Evolutionary conservation across 1,139 yeast genomes (phyloP).

Genomic region (Pneumocystis oryctolagi): DNA sequence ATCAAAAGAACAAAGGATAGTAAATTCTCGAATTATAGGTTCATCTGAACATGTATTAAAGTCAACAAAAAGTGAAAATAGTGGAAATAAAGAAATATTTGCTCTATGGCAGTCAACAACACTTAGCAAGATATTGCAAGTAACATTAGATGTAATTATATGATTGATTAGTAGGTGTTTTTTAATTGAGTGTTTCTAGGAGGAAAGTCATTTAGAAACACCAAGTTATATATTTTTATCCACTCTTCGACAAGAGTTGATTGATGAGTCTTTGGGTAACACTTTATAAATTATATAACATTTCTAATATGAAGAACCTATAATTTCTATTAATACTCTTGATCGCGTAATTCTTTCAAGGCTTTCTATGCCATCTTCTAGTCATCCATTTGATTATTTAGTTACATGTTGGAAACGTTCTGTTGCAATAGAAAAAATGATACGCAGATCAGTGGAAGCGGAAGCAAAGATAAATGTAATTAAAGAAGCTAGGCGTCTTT

Average conservation of each 20-base stretch:
- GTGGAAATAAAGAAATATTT: not conserved
- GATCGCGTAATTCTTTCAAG: slow-evolving; percentile 22
- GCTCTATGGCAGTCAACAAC: not conserved
- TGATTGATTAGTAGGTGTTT: not conserved
- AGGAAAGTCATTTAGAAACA: not conserved
- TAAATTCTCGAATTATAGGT: not conserved
- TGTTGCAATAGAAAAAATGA: slow-evolving; percentile 8
- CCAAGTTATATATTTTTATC: not conserved
- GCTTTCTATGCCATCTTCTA: slow-evolving; percentile 17
- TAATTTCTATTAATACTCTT: slow-evolving; percentile 17
- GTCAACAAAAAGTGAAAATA: not conserved
- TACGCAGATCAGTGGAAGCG: slow-evolving; percentile 12
- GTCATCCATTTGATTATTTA: slow-evolving; percentile 15
- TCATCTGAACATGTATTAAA: not conserved
- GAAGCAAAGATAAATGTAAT: slow-evolving; percentile 25
- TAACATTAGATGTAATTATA: not conserved
- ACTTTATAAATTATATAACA: not conserved
- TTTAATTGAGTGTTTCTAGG: not conserved
- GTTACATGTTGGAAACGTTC: slow-evolving; percentile 11
- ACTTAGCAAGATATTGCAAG: not conserved
- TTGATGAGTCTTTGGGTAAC: not conserved
- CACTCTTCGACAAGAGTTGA: not conserved
- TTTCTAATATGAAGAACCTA: slow-evolving; percentile 2
- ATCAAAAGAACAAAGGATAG: not conserved
- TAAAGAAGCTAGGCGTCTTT: slow-evolving; percentile 37